Evolutionary conservation across 2,329 filamentous ascomycete genomes (phyloP).

Genomic region (Phyllosticta citribraziliensis): DNA sequence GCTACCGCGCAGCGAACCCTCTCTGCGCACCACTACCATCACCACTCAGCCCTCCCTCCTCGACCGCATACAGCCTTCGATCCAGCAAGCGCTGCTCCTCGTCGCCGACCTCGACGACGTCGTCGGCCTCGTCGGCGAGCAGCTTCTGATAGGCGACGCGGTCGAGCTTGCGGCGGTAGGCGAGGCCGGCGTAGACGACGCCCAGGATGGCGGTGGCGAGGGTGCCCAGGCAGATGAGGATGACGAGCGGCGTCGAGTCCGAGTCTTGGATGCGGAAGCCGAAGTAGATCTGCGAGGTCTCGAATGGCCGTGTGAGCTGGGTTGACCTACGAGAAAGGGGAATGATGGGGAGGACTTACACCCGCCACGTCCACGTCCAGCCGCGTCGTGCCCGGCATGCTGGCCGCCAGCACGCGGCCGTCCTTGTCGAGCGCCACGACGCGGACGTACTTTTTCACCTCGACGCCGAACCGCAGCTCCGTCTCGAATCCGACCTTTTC

Average conservation of each 20-base stretch:
- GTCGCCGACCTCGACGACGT: conserved; percentile 4
- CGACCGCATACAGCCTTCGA: background rate
- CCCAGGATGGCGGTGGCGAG: background rate
- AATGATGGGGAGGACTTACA: background rate
- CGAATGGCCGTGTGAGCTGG: background rate
- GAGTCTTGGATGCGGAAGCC: background rate
- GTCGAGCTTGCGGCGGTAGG: background rate
- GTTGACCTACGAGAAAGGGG: background rate
- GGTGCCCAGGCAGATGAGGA: background rate
- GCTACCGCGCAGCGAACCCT: background rate
- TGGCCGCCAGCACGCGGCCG: conserved; percentile 6
- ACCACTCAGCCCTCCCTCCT: background rate
- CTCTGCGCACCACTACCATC: background rate
- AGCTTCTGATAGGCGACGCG: conserved; percentile 1
- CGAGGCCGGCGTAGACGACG: background rate
- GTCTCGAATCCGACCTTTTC: conserved; percentile 13
- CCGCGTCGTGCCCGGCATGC: background rate
- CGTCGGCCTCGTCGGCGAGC: conserved; percentile 1
- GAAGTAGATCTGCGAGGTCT: background rate
- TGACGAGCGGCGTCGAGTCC: background rate
- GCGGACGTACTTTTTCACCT: conserved; percentile 6
- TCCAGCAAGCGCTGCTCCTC: conserved; percentile 1
- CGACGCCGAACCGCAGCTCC: conserved; percentile 8
- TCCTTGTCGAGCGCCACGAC: conserved; percentile 11
- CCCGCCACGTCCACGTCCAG: background rate